phyloP scores from a whole-genome alignment of 495 filamentous ascomycete species.

The Aspergillus asperescens region DNA sequence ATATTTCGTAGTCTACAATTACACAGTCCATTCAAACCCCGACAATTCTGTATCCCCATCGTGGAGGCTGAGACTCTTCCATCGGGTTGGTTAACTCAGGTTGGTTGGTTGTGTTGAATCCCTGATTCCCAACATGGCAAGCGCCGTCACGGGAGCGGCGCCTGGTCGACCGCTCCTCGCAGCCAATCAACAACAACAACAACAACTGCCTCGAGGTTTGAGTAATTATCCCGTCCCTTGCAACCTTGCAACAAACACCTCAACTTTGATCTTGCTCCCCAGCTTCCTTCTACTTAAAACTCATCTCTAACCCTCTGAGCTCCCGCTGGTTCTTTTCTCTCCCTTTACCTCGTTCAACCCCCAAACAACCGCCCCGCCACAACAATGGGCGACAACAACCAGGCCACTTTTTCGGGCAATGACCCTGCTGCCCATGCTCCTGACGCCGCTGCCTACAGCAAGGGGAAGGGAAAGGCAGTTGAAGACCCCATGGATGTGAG shows the following conservation, averaged over 20 bases:
- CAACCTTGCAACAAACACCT: conserved; percentile 11
- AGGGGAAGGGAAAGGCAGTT: conserved; percentile 58
- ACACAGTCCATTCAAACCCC: no score
- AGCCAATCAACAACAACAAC: conserved; percentile 18
- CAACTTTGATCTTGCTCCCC: conserved; percentile 5
- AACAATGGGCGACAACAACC: conserved; percentile 39
- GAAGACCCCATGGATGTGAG: conserved; percentile 53
- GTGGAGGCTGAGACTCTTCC: no score
- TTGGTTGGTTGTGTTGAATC: conserved; percentile 15
- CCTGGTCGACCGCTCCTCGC: conserved; percentile 7
- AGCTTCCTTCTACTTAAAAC: conserved; percentile 5
- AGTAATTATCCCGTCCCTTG: conserved; percentile 22
- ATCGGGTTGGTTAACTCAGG: no score
- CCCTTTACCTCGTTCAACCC: background rate
- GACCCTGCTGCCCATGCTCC: conserved; percentile 31
- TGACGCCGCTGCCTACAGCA: conserved; percentile 35
- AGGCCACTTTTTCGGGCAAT: conserved; percentile 25
- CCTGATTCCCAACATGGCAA: conserved; percentile 12
- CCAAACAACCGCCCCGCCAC: conserved; percentile 5
- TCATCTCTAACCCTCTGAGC: background rate
- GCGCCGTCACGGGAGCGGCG: conserved; percentile 21
- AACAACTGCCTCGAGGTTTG: conserved; percentile 5
- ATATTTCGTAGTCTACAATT: no score
- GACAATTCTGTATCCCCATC: no score
- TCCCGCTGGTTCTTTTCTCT: background rate